Percentiles rank a stretch among this genome's conserved stretches.
Evolutionary conservation across 148 eudicot genomes (phyloP).

Genomic region (Rhododendron simsii): DNA sequence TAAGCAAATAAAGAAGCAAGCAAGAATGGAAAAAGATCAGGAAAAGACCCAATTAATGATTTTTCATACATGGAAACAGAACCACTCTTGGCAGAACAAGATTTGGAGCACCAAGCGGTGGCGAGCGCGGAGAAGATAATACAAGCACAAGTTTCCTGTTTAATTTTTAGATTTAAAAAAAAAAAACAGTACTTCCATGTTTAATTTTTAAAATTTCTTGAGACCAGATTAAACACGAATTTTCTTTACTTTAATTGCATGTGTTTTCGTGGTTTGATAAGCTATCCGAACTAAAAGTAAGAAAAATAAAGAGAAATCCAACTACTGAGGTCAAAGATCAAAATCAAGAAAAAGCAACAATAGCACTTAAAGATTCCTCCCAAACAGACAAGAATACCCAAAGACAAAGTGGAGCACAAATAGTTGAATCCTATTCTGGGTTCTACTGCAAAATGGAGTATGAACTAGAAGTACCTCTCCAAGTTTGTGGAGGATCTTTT

Average conservation of each 20-base stretch:
- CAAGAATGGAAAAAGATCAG: not conserved
- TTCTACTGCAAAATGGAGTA: not conserved
- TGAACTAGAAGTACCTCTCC: slow-evolving; percentile 4
- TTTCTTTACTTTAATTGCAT: too few relatives aligned
- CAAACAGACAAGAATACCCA: not conserved
- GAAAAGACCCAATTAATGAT: not conserved
- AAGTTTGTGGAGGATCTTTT: slow-evolving; percentile 51
- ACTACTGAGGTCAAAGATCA: not conserved
- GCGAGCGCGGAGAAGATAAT: not conserved
- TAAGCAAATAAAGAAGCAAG: too few relatives aligned
- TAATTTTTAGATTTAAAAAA: too few relatives aligned
- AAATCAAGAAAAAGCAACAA: too few relatives aligned
- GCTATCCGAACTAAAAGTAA: too few relatives aligned
- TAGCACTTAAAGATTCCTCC: too few relatives aligned
- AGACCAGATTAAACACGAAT: not conserved
- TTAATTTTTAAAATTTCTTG: not conserved
- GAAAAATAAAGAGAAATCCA: not conserved
- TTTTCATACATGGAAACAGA: not conserved
- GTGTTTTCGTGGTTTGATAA: too few relatives aligned
- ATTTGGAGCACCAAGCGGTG: not conserved
- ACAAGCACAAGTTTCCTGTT: too few relatives aligned
- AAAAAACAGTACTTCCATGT: too few relatives aligned
- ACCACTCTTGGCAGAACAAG: not conserved
- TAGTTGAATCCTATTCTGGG: not conserved
- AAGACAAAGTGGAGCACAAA: not conserved